These are phyloP conservation scores for Sisymbrium altissimum DNA, from an alignment of 345 rosid species.

Conservation along the genomic window DNA sequence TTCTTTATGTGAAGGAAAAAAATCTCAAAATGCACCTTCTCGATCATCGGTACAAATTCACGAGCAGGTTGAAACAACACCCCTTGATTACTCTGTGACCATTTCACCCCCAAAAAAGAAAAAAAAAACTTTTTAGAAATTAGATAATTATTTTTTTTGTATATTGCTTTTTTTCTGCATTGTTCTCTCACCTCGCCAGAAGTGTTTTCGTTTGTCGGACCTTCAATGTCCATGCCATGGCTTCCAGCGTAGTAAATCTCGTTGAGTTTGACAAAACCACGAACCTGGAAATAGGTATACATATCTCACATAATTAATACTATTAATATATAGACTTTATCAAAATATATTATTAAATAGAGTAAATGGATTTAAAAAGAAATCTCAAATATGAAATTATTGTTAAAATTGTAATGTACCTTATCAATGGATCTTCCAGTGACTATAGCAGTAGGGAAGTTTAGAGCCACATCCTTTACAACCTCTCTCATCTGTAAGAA, in stretches of 20 bases:
- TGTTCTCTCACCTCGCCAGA: conserved; percentile 37
- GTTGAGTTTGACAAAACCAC: conserved; percentile 66
- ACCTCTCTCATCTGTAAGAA: conserved; percentile 68
- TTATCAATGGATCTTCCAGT: conserved; percentile 92
- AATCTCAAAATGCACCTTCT: conserved; percentile 47
- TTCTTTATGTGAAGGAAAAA: background rate
- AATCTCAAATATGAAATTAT: background rate
- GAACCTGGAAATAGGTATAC: conserved; percentile 48
- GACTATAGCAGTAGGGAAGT: conserved; percentile 93
- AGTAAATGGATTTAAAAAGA: background rate
- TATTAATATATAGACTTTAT: background rate
- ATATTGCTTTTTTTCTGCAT: background rate
- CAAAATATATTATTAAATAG: background rate
- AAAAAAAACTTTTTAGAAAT: background rate
- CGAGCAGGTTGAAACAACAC: conserved; percentile 80
- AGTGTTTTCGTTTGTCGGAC: conserved; percentile 52
- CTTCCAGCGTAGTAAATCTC: conserved; percentile 94
- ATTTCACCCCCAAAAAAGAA: background rate
- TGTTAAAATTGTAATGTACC: conserved; percentile 47
- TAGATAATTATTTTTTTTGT: background rate
- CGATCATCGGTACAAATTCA: conserved; percentile 83
- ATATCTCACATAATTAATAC: background rate
- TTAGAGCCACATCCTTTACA: conserved; percentile 59
- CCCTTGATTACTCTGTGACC: conserved; percentile 42
- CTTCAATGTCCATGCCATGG: conserved; percentile 99